Evolutionary conservation across 352 stramenopile genomes (phyloP), one percentile per base, ranked within the genome.

Genomic region (Phytopythium oedochilum): DNA sequence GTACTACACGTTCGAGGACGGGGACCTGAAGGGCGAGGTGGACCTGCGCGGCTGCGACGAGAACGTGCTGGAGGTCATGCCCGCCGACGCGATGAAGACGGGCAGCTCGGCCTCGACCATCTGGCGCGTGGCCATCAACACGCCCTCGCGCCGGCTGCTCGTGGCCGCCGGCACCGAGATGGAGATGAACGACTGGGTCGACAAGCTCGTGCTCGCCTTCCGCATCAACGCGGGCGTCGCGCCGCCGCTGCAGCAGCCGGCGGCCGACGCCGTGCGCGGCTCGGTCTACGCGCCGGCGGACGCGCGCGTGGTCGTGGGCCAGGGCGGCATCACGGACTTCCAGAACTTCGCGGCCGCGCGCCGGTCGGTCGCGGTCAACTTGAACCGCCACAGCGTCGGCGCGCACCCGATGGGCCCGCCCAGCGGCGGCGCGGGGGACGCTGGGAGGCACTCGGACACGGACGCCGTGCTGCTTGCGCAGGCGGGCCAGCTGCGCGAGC

Each of bases 171-270:
- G 73, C 12, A 89, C 83, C 17, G 81, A 94, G 54, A 87, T 87
- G 58, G 83, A 93, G 57, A 93, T 93, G 83, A 93, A 93, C 56
- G 65, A 87, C 52, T 93, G 83, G 83, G 79, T 88, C 42, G 71
- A 88, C 60, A 85, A 91, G 53, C 66, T 93, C 29, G 70, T 85
- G 31, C 40, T 84, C 53, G 76, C 76, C 20, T 87, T 87, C 57
- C 76, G 76, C 36, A 73, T 87, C 25, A 78, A 75, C 54, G 66
- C 66, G 15, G 76, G 76, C 22, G 66, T 81, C n/a, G n/a, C n/a
- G n/a, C n/a, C n/a, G n/a, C n/a, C n/a, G n/a, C n/a, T n/a, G n/a
- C n/a, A n/a, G 58, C 63, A 59, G 35, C 46, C 60, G 25, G 28
- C 61, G 43, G 59, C 70, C 28, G 23, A 17, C 20, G 32, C 35